Evolutionary conservation across 2,329 filamentous ascomycete species (phyloP).

Genomic region (Blastomyces silverae): DNA sequence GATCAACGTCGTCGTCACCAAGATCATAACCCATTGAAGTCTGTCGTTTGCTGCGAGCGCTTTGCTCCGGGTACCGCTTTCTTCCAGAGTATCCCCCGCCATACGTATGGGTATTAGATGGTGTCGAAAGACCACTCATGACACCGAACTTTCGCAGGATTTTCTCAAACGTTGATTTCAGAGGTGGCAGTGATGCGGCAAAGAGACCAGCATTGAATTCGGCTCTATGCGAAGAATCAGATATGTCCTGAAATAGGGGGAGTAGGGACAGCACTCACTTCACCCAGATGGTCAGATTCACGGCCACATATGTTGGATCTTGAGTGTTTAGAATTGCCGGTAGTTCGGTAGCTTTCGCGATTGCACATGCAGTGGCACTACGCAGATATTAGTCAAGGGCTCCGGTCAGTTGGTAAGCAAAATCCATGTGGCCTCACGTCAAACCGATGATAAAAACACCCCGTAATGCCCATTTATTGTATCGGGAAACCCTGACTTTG

Average conservation of each 20-base stretch:
- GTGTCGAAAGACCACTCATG: slow-evolving; percentile 2
- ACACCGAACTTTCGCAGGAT: slow-evolving; percentile 6
- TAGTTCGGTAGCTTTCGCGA: slow-evolving; percentile 9
- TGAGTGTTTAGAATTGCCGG: background rate
- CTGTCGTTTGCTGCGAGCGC: background rate
- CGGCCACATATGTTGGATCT: slow-evolving; percentile 3
- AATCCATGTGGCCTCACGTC: background rate
- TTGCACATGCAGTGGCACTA: slow-evolving; percentile 8
- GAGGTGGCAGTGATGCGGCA: slow-evolving; percentile 7
- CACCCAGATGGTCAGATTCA: slow-evolving; percentile 4
- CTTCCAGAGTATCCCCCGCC: background rate
- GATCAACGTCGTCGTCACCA: background rate
- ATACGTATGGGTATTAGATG: slow-evolving; percentile 1
- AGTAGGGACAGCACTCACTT: slow-evolving; percentile 3
- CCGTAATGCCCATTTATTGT: slow-evolving; percentile 7
- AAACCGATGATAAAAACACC: slow-evolving; percentile 7
- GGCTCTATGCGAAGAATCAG: background rate
- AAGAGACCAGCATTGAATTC: slow-evolving; percentile 9
- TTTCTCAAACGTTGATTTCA: slow-evolving; percentile 8
- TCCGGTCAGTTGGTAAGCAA: background rate
- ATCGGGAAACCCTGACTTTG: slow-evolving; percentile 8
- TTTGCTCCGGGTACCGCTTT: background rate
- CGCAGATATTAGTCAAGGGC: background rate
- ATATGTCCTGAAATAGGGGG: too few relatives aligned
- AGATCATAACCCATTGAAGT: background rate